Evolutionary conservation across 139 green algal species (phyloP).

Genomic region (Coelastrella sp.): DNA sequence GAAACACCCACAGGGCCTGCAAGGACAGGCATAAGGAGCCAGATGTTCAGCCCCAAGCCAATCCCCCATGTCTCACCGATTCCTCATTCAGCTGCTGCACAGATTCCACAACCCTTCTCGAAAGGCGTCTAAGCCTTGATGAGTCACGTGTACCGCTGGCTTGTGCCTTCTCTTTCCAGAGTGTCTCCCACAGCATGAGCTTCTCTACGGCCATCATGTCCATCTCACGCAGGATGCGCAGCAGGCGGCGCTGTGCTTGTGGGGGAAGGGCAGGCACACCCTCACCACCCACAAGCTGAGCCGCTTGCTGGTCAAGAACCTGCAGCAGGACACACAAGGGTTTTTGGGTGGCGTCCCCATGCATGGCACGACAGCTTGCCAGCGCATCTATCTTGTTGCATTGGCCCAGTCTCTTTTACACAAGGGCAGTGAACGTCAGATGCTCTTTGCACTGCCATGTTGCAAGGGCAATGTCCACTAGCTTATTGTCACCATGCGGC

Average conservation of each 20-base stretch:
- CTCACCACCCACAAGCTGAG: not conserved
- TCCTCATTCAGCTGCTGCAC: slow-evolving; percentile 27
- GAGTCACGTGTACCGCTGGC: not conserved
- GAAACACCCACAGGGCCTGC: too few species aligned
- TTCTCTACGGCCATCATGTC: slow-evolving; percentile 35
- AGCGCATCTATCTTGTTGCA: too few species aligned
- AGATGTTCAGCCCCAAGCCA: not conserved
- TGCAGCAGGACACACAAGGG: too few species aligned
- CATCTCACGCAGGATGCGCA: slow-evolving; percentile 45
- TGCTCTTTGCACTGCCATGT: too few species aligned
- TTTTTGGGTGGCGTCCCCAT: too few species aligned
- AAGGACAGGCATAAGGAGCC: too few species aligned
- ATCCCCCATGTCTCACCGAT: not conserved
- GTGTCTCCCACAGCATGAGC: slow-evolving; percentile 44
- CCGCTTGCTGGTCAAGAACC: slow-evolving; percentile 37
- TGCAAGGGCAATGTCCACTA: too few species aligned
- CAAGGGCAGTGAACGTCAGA: too few species aligned
- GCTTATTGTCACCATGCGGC: too few species aligned
- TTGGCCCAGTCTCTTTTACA: too few species aligned
- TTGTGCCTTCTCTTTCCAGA: not conserved
- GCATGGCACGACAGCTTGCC: too few species aligned
- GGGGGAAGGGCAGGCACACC: not conserved
- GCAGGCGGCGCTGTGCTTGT: slow-evolving; percentile 35
- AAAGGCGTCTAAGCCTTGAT: not conserved
- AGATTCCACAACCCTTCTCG: not conserved